These are phyloP conservation scores for Aquanectria penicillioides DNA, from an alignment of 2,329 filamentous ascomycete species.

Conservation along the genomic window DNA sequence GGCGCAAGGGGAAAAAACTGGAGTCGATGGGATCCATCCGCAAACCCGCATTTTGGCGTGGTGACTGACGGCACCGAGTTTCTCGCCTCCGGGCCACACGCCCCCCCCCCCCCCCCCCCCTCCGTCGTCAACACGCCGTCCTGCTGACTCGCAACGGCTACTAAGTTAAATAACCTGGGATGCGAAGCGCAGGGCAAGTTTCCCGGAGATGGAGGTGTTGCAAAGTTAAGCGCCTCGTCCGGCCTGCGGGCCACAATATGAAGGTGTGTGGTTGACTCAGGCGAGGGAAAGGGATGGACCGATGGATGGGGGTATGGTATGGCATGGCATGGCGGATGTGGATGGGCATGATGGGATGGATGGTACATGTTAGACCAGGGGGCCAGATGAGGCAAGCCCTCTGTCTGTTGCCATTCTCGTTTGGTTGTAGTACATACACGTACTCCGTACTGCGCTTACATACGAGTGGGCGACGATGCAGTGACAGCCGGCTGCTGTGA, in stretches of 20 bases:
- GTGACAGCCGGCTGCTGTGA: neutral
- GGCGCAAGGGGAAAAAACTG: conserved; percentile 13
- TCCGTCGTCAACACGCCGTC: neutral
- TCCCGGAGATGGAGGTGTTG: conserved; percentile 1
- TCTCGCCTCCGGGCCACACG: neutral
- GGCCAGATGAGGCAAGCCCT: neutral
- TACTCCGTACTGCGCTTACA: too few species aligned
- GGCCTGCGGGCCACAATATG: neutral
- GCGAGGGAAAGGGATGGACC: neutral
- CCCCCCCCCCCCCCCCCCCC: neutral
- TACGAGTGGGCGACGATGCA: too few species aligned
- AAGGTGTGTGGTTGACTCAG: conserved; percentile 10
- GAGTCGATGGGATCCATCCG: neutral
- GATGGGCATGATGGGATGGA: neutral
- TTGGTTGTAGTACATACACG: neutral
- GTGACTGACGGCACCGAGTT: conserved; percentile 5
- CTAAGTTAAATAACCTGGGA: neutral
- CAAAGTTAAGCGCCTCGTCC: conserved; percentile 16
- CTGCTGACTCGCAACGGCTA: conserved; percentile 22
- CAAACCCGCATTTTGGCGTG: conserved; percentile 16
- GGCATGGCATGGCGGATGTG: neutral
- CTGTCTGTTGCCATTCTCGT: neutral
- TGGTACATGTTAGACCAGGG: neutral
- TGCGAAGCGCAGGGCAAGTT: conserved; percentile 1
- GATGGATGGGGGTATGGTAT: too few species aligned